Percentiles rank a stretch among this genome's conserved stretches.
These are phyloP conservation scores for Theobroma grandiflorum DNA, from an alignment of 441 rosid species.

Conservation along the genomic window DNA sequence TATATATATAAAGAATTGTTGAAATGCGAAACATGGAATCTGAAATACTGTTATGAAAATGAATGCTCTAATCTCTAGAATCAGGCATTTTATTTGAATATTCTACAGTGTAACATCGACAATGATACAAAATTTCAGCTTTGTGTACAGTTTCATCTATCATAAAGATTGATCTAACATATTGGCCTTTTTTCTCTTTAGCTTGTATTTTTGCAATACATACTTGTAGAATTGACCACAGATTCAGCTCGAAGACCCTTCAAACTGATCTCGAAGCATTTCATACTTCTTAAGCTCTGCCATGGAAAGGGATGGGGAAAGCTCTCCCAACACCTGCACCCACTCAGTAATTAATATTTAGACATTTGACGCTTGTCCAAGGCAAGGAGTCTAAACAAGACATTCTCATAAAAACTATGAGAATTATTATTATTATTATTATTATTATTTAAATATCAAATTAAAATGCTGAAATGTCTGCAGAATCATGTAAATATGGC, in stretches of 20 bases:
- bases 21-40: conserved; percentile 1
- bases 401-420: neutral
- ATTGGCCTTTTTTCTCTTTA: neutral
- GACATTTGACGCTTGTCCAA: neutral
- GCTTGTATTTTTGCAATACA: neutral
- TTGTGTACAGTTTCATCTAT: neutral
- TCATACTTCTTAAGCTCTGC: conserved; percentile 92
- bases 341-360: neutral
- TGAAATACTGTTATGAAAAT: neutral
- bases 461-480: neutral
- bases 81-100: neutral
- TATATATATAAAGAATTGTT: no score
- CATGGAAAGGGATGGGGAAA: conserved; percentile 89
- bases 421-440: neutral
- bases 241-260: conserved; percentile 55
- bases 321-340: conserved; percentile 76
- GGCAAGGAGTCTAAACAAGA: neutral
- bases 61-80: neutral
- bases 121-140: neutral
- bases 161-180: neutral
- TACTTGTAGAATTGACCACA: neutral
- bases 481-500: conserved; percentile 5
- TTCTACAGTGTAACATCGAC: neutral
- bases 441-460: neutral
- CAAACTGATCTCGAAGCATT: conserved; percentile 71